phyloP scores from a whole-genome alignment of 306 rosid species.

The Albizia julibrissin region DNA sequence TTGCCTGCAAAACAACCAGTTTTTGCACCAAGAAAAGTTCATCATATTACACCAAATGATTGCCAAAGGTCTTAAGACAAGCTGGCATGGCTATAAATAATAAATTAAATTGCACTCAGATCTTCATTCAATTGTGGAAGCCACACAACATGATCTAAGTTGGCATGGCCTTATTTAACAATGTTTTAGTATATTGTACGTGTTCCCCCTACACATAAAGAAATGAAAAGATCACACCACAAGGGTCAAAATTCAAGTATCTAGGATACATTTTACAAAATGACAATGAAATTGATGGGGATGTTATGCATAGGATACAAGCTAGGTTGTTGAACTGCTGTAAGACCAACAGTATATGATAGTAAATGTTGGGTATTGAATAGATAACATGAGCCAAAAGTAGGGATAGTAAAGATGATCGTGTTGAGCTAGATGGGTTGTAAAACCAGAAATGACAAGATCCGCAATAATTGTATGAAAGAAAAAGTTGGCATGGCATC shows the following conservation, averaged over 20 bases:
- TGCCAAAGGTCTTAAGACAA: not conserved
- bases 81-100: not conserved
- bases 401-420: not conserved
- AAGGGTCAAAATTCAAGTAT: not conserved
- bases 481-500: not conserved
- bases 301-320: not conserved
- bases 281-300: not conserved
- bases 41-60: constrained; percentile 11
- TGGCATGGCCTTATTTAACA: not conserved
- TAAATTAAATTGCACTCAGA: not conserved
- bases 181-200: not conserved
- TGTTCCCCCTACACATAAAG: not conserved
- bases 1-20: constrained; percentile 55
- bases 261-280: not conserved
- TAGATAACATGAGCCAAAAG: not conserved
- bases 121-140: not conserved
- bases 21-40: constrained; percentile 6
- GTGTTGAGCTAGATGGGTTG: not conserved
- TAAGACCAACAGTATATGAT: not conserved
- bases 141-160: not conserved
- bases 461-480: not conserved
- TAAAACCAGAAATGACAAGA: not conserved
- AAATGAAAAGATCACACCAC: not conserved
- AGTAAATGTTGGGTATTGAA: not conserved
- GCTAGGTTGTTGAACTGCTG: not conserved